These are phyloP conservation scores for Vaccinium vitisidaea DNA, from an alignment of 148 eudicot species.

Conservation along the genomic window DNA sequence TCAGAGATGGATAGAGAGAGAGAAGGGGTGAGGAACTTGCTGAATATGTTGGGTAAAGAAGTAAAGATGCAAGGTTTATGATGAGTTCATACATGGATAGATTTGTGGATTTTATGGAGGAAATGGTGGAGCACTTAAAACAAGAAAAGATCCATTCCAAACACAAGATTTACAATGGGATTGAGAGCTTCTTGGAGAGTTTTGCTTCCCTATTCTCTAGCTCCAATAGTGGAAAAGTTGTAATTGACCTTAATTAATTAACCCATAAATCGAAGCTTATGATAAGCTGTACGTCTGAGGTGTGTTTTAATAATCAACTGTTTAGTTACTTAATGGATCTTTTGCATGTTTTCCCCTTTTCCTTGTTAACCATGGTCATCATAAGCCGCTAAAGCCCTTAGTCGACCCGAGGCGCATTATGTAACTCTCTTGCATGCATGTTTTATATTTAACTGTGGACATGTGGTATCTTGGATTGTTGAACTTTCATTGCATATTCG, in stretches of 20 bases:
- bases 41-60: conserved; percentile 42
- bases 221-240: conserved; percentile 35
- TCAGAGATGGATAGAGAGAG: conserved; percentile 36
- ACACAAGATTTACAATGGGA: conserved; percentile 23
- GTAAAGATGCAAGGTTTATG: conserved; percentile 40
- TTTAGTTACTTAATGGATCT: not conserved
- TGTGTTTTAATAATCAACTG: not conserved
- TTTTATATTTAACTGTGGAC: too few relatives aligned
- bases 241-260: conserved; percentile 22
- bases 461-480: too few relatives aligned
- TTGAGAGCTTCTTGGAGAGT: conserved; percentile 31
- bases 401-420: too few relatives aligned
- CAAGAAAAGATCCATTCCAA: conserved; percentile 28
- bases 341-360: too few relatives aligned
- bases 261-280: not conserved
- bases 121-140: conserved; percentile 30
- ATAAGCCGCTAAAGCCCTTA: too few relatives aligned
- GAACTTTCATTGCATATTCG: too few relatives aligned
- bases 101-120: conserved; percentile 21
- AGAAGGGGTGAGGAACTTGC: conserved; percentile 37
- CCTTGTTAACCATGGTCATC: too few relatives aligned
- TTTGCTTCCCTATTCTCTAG: conserved; percentile 36
- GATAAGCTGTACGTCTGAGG: not conserved
- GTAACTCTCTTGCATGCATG: too few relatives aligned
- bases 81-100: conserved; percentile 18